Percentiles rank a stretch among this genome's conserved stretches.
Evolutionary conservation across 805 yeast genomes (phyloP).

Genomic region (Cyberlindnera sargentensis): DNA sequence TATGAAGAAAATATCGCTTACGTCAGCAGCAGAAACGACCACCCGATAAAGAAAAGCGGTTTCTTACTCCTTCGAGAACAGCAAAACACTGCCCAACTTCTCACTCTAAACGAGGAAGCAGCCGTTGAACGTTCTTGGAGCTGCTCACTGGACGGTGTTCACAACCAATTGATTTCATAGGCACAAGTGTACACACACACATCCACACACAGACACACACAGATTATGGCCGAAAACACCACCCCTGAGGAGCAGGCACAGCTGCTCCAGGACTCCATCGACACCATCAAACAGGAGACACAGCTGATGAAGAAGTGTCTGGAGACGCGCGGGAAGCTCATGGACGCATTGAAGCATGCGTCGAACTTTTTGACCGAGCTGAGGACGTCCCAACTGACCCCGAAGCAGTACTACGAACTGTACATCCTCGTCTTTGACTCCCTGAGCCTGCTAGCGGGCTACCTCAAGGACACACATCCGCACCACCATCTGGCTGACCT

Average conservation of each 20-base stretch:
- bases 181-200: too few relatives aligned
- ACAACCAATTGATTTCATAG: too few relatives aligned
- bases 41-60: too few relatives aligned
- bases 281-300: conserved; percentile 61
- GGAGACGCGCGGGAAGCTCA: conserved; percentile 57
- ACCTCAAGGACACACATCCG: conserved; percentile 60
- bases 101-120: too few relatives aligned
- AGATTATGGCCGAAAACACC: background rate
- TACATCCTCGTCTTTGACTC: conserved; percentile 83
- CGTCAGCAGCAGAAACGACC: too few relatives aligned
- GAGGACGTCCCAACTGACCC: conserved; percentile 66
- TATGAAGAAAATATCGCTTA: too few relatives aligned
- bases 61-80: too few relatives aligned
- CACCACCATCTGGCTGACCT: conserved; percentile 76
- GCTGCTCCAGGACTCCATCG: conserved; percentile 38
- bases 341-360: conserved; percentile 87
- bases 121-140: too few relatives aligned
- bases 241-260: conserved; percentile 21
- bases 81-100: too few relatives aligned
- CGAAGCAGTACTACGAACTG: conserved; percentile 90
- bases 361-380: conserved; percentile 76
- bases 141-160: too few relatives aligned
- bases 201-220: background rate
- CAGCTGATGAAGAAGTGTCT: conserved; percentile 70
- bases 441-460: conserved; percentile 56